Evolutionary conservation across 2,329 filamentous ascomycete genomes (phyloP).

Genomic region (Cladosporium colombiae): DNA sequence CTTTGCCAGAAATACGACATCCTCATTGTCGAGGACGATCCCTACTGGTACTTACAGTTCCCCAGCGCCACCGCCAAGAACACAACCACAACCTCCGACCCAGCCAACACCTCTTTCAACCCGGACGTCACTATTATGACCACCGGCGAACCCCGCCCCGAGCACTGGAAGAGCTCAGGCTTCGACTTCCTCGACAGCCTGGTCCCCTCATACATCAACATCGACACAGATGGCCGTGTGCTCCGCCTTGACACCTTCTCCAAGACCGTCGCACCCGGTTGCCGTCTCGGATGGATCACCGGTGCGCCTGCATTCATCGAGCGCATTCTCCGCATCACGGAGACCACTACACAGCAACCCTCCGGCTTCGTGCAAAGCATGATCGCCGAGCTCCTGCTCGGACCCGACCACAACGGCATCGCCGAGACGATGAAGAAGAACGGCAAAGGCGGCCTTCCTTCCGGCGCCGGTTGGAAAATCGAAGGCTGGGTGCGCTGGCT

Average conservation of each 20-base stretch:
- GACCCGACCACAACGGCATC: constrained; percentile 60
- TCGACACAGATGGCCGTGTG: constrained; percentile 85
- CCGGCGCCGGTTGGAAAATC: constrained; percentile 70
- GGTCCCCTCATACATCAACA: constrained; percentile 74
- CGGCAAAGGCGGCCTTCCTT: constrained; percentile 49
- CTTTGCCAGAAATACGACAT: constrained; percentile 83
- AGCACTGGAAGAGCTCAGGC: constrained; percentile 59
- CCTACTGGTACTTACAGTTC: constrained; percentile 93
- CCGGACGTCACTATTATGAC: constrained; percentile 34
- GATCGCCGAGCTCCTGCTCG: constrained; percentile 75
- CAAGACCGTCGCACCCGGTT: constrained; percentile 88
- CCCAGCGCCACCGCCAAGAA: constrained; percentile 62
- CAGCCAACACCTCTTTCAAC: constrained; percentile 34
- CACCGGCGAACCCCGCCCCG: constrained; percentile 53
- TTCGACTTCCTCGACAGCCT: constrained; percentile 81
- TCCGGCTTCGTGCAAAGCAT: constrained; percentile 87
- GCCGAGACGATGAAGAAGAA: constrained; percentile 32
- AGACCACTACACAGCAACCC: constrained; percentile 77
- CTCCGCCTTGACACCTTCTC: constrained; percentile 90
- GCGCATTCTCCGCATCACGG: constrained; percentile 71
- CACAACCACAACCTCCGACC: constrained; percentile 32
- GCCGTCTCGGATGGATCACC: constrained; percentile 87
- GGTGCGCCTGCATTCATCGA: constrained; percentile 77
- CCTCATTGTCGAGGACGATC: constrained; percentile 90
- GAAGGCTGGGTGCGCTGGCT: constrained; percentile 92